Base-by-base conservation (phyloP, 371 early-diverging fungal genomes). In the Edhazardia aedis region DNA sequence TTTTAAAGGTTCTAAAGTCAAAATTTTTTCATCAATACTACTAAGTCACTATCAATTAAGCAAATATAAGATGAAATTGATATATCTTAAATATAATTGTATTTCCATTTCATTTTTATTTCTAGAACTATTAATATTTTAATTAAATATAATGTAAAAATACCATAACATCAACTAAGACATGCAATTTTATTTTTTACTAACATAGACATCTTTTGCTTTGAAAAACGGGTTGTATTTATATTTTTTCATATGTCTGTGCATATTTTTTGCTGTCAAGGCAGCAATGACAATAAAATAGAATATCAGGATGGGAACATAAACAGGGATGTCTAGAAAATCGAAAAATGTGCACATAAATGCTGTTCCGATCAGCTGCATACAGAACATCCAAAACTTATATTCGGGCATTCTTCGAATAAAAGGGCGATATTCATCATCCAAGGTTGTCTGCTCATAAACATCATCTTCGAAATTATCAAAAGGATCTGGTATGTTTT, bases 321-420 rank as follows among this genome's bases (percentile, higher is more conserved):
- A 96, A 3, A 93, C 95, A 12, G 95, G 94, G 40, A 98, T 79
- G 67, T 98, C 91, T 59, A 92, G 81, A 55, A 83, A 47, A 46
- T 48, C 29, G 51, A 70, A 62, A 25, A 66, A 65, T 1, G 71
- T 67, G 9, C 39, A 33, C 40, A 65, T 7, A 1, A 72, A 48
- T 7, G 63, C 45, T 0, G 49, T 25, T 1, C 39, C 4, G 11
- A 64, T 16, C 11, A 61, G 48, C 33, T 59, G 53, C 16, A 61
- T 50, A 42, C 29, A 62, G 23, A 58, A 53, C 11, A 43, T 80
- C 98, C 98, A 96, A 68, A 88, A 93, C 67, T 88, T 88, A 76
- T 91, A 93, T 74, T 96, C 98, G n/a, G 98, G 95, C 42, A 96
- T 75, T 58, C 90, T 76, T 61, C 98, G 76, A 53, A 94, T 84